A percentile compares a stretch with the other conserved stretches of the same genome.
These are phyloP conservation scores for Senna tora DNA, from an alignment of 306 rosid genomes.

Conservation along the genomic window DNA sequence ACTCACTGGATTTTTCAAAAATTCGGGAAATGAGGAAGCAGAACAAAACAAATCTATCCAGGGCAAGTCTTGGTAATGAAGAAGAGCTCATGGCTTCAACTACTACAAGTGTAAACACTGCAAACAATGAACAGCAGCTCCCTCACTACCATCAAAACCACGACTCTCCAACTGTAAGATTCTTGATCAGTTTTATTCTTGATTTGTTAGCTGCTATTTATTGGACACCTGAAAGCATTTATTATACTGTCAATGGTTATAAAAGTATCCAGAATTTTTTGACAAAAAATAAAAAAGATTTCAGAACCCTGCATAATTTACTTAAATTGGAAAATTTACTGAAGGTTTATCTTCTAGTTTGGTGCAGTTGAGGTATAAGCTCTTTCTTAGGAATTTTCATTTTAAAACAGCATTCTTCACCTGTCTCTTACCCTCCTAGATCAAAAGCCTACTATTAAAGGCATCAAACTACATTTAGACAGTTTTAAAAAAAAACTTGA, in stretches of 20 bases:
- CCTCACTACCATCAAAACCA: slow-evolving; percentile 60
- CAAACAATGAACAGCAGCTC: slow-evolving; percentile 51
- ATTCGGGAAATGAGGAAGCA: slow-evolving; percentile 94
- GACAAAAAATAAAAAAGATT: background rate
- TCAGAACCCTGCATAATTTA: slow-evolving; percentile 10
- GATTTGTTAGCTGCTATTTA: slow-evolving; percentile 1
- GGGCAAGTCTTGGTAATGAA: slow-evolving; percentile 96
- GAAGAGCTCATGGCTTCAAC: slow-evolving; percentile 73
- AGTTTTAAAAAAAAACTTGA: no score
- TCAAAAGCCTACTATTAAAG: background rate
- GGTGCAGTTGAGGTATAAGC: no score
- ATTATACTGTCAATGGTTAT: slow-evolving; percentile 4
- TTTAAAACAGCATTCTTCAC: slow-evolving; percentile 10
- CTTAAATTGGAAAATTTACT: slow-evolving; percentile 19
- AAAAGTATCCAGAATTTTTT: background rate
- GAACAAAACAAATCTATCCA: slow-evolving; percentile 80
- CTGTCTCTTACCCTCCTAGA: slow-evolving; percentile 23
- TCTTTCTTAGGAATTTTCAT: no score
- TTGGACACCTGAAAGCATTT: slow-evolving; percentile 1
- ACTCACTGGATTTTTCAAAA: slow-evolving; percentile 94
- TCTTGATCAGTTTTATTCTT: slow-evolving; percentile 34
- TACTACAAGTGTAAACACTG: slow-evolving; percentile 44
- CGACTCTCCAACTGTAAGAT: slow-evolving; percentile 80
- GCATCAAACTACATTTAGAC: background rate
- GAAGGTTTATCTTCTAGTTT: no score